Evolutionary conservation across 495 filamentous ascomycete species (phyloP).

Genomic region (Aspergillus leporis): DNA sequence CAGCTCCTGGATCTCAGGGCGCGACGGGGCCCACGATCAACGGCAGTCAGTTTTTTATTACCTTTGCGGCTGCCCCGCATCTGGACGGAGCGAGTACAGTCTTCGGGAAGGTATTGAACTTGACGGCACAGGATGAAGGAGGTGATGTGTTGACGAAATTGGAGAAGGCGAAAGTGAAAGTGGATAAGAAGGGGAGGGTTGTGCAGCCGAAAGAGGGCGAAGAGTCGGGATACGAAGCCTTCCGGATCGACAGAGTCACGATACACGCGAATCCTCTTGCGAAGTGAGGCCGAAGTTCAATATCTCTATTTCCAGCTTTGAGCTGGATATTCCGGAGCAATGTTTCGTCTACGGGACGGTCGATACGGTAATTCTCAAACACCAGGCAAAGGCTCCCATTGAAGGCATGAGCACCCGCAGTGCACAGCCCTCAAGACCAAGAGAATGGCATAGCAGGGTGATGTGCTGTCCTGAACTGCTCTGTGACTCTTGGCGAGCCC

Average conservation of each 20-base stretch:
- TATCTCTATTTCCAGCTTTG: background rate
- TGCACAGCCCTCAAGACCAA: background rate
- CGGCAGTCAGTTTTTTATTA: conserved; percentile 92
- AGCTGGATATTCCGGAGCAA: background rate
- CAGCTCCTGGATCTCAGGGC: conserved; percentile 44
- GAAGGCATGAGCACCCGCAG: background rate
- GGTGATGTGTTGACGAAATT: conserved; percentile 56
- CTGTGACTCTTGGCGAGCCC: background rate
- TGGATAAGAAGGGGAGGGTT: conserved; percentile 91
- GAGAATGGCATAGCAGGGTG: background rate
- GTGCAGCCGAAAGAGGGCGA: conserved; percentile 52
- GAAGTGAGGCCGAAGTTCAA: conserved; percentile 41
- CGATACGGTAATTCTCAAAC: background rate
- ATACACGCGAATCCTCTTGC: conserved; percentile 96
- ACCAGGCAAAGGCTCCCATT: background rate
- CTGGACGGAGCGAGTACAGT: conserved; percentile 92
- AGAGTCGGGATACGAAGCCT: conserved; percentile 45
- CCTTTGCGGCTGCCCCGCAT: conserved; percentile 83
- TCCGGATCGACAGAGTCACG: conserved; percentile 72
- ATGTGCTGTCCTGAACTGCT: background rate
- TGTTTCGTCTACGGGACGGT: background rate
- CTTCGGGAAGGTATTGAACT: conserved; percentile 76
- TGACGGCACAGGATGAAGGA: conserved; percentile 45
- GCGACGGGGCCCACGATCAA: conserved; percentile 70
- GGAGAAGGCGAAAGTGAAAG: conserved; percentile 72